phyloP scores from a whole-genome alignment of 176 grass and related monocot species.

The Metroxylon sagu region DNA sequence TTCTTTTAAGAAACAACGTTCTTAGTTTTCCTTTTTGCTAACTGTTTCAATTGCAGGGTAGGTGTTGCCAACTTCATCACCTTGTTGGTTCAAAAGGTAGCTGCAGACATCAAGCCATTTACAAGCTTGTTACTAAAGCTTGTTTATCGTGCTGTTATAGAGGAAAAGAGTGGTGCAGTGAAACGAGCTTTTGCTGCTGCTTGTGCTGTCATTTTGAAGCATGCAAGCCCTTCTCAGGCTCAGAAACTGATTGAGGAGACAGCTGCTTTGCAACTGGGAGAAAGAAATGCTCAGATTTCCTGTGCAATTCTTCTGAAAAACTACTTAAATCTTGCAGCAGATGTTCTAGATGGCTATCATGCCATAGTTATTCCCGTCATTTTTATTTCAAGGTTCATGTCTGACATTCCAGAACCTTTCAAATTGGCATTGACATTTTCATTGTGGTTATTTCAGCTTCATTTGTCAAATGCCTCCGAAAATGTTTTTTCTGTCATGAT shows the following conservation, averaged over 20 bases:
- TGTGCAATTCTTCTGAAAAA: constrained; percentile 87
- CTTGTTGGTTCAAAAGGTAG: constrained; percentile 78
- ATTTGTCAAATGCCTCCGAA: no score
- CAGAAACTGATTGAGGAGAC: constrained; percentile 92
- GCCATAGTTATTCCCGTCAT: constrained; percentile 62
- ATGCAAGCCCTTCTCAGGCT: constrained; percentile 59
- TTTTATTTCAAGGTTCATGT: constrained; percentile 88
- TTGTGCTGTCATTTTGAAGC: constrained; percentile 73
- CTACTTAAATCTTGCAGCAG: constrained; percentile 65
- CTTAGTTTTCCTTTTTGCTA: no score
- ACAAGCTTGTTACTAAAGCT: constrained; percentile 51
- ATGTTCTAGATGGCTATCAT: constrained; percentile 77
- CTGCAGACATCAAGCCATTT: constrained; percentile 63
- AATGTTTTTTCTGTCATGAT: no score
- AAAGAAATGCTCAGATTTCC: constrained; percentile 79
- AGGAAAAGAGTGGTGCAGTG: constrained; percentile 64
- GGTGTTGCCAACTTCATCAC: constrained; percentile 94
- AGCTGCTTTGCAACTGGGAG: constrained; percentile 63
- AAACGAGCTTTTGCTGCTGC: constrained; percentile 86
- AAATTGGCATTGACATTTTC: no score
- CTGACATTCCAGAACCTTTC: background rate
- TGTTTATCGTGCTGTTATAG: constrained; percentile 62
- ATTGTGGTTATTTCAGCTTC: no score
- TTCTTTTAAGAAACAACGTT: no score
- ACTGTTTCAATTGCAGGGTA: constrained; percentile 35